phyloP scores from a whole-genome alignment of 2,329 filamentous ascomycete species.

The Davidsoniella virescens region DNA sequence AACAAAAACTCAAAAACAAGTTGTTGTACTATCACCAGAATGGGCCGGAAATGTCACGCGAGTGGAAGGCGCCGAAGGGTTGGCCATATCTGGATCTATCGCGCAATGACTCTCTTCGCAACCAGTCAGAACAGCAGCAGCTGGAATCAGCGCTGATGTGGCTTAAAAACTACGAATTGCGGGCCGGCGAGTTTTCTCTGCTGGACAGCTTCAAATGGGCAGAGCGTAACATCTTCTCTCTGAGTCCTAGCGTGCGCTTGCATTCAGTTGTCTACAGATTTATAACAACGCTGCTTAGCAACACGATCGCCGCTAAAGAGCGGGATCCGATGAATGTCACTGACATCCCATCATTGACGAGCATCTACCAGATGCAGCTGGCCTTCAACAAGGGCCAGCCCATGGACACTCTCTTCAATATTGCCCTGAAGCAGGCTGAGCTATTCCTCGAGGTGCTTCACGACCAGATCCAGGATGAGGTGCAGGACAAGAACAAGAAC shows the following conservation, averaged over 20 bases:
- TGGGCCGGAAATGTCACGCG: no score
- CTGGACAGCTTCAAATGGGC: not conserved
- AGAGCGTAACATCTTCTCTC: slow-evolving; percentile 5
- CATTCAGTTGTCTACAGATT: not conserved
- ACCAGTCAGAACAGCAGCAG: no score
- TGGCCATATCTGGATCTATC: no score
- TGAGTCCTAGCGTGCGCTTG: not conserved
- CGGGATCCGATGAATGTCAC: not conserved
- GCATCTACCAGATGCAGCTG: slow-evolving; percentile 7
- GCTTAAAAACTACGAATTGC: not conserved
- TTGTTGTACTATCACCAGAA: no score
- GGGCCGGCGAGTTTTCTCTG: not conserved
- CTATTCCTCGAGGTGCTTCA: not conserved
- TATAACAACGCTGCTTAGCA: slow-evolving; percentile 1
- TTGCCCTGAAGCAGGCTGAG: slow-evolving; percentile 8
- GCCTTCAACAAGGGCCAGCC: not conserved
- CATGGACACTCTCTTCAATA: slow-evolving; percentile 2
- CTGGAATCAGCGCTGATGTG: no score
- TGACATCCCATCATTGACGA: slow-evolving; percentile 4
- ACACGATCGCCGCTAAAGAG: slow-evolving; percentile 3
- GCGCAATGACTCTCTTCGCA: no score
- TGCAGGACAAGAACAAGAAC: not conserved
- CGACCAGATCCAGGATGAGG: not conserved
- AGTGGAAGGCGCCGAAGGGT: no score
- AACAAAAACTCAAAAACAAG: no score